Conservation (phyloP, 192 early-diverging fungal genomes). For the Obelidium mucronatum region DNA sequence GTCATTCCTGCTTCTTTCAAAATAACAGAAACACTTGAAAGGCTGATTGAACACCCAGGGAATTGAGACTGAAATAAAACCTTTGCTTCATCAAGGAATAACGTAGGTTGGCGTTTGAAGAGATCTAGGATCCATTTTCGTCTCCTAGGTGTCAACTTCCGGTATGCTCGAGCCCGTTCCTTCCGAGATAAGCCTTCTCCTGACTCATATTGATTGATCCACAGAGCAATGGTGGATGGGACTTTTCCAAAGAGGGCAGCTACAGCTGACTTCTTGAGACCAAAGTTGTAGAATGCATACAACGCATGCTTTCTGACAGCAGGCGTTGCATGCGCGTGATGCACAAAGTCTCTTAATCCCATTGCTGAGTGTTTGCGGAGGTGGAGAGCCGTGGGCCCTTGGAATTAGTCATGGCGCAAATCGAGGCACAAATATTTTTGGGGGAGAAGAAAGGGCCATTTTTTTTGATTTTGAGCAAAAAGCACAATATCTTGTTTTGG, state of each 20-base stretch:
- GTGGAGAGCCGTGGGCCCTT: too few relatives aligned
- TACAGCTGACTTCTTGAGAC: not conserved
- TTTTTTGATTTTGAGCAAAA: too few relatives aligned
- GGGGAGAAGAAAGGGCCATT: too few relatives aligned
- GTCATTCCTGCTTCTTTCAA: slow-evolving; percentile 25
- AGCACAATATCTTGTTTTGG: too few relatives aligned
- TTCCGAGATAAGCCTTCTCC: not conserved
- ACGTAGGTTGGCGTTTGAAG: not conserved
- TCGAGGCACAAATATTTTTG: too few relatives aligned
- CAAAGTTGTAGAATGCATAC: not conserved
- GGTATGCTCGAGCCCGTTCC: not conserved
- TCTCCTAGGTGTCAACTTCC: not conserved
- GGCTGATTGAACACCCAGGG: not conserved
- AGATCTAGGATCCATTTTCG: not conserved
- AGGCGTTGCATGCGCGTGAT: not conserved
- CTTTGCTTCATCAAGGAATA: slow-evolving; percentile 5
- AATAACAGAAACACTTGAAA: not conserved
- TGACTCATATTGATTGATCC: not conserved
- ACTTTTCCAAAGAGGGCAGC: not conserved
- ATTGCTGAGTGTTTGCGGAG: too few relatives aligned
- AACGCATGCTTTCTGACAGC: not conserved
- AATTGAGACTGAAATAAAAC: not conserved
- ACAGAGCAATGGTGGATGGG: not conserved
- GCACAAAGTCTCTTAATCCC: not conserved
- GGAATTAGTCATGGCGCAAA: too few relatives aligned